Conservation (phyloP, 345 rosid species). For the Turritis glabra region DNA sequence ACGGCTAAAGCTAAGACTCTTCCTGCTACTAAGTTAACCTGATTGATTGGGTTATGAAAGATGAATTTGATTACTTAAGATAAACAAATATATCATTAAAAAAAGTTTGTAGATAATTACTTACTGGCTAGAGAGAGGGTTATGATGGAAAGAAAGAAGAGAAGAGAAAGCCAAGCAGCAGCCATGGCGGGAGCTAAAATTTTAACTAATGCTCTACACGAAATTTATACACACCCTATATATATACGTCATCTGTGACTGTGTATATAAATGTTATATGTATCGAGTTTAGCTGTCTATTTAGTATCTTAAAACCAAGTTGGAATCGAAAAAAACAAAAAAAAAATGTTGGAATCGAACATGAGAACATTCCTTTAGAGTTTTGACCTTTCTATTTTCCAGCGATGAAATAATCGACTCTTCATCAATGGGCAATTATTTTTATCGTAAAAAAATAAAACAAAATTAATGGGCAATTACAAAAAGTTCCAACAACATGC, state of each 20-base stretch:
- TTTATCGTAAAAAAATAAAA: too few relatives aligned
- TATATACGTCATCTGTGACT: not conserved
- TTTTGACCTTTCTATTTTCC: not conserved
- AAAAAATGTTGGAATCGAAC: constrained; percentile 2
- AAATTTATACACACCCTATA: not conserved
- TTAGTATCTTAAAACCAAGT: constrained; percentile 7
- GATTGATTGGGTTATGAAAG: too few relatives aligned
- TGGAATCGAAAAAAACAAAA: not conserved
- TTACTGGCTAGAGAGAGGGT: constrained; percentile 27
- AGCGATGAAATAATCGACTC: not conserved
- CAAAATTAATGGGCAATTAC: too few relatives aligned
- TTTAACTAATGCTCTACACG: not conserved
- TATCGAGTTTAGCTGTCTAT: constrained; percentile 2
- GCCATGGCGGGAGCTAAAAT: constrained; percentile 2
- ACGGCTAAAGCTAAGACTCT: not conserved
- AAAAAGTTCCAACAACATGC: not conserved
- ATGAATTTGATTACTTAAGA: too few relatives aligned
- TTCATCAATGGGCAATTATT: not conserved
- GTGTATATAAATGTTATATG: not conserved
- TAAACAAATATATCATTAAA: too few relatives aligned
- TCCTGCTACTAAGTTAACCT: not conserved
- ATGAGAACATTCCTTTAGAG: not conserved
- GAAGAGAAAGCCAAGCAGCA: constrained; percentile 11
- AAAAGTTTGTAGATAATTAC: not conserved
- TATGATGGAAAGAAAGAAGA: constrained; percentile 5